Conservation (phyloP, 345 rosid genomes). For the Isatis tinctoria region DNA sequence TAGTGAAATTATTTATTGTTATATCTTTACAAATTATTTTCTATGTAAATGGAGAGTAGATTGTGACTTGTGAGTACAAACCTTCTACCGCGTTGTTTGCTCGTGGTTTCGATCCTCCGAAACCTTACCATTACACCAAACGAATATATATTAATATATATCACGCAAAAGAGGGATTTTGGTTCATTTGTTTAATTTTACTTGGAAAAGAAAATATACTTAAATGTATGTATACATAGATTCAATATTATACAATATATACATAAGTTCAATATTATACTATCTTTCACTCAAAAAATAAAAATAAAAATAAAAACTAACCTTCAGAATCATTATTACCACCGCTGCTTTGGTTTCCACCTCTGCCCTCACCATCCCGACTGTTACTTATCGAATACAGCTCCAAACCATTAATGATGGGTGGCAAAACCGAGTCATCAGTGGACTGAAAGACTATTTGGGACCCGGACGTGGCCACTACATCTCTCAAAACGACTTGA, state of each 20-base stretch:
- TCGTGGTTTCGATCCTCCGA: no score
- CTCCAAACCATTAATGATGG: slow-evolving; percentile 24
- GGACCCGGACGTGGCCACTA: not conserved
- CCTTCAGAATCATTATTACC: not conserved
- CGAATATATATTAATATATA: not conserved
- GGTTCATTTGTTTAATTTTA: no score
- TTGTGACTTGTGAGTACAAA: no score
- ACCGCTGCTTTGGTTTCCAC: not conserved
- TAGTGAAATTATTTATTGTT: no score
- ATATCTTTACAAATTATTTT: no score
- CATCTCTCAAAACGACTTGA: slow-evolving; percentile 21
- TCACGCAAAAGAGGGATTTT: not conserved
- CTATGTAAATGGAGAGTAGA: no score
- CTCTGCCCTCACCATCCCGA: not conserved
- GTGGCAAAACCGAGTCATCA: slow-evolving; percentile 6
- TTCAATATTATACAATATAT: not conserved
- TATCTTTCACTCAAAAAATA: not conserved
- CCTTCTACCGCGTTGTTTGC: no score
- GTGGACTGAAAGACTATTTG: slow-evolving; percentile 18
- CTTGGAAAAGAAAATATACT: no score
- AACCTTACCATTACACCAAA: not conserved
- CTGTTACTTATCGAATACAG: slow-evolving; percentile 20
- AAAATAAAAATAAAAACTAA: not conserved
- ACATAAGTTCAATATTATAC: not conserved
- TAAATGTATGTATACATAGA: no score